Percentiles rank a stretch among this genome's conserved stretches.
phyloP scores from a whole-genome alignment of 768 basidiomycete genomes.

The Neoboletus subvelutipes region DNA sequence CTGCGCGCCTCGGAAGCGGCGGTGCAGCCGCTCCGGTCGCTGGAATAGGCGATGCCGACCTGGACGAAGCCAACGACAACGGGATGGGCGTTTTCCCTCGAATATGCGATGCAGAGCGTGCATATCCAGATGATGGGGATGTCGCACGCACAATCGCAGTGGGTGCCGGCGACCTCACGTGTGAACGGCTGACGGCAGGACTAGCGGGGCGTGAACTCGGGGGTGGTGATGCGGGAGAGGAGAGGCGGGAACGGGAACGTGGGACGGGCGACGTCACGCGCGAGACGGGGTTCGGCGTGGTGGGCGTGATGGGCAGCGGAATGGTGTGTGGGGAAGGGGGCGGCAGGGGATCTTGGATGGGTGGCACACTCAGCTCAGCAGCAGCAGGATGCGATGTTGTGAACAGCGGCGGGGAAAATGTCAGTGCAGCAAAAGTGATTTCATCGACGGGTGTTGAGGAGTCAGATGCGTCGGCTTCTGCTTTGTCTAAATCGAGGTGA shows the following conservation, averaged over 20 bases:
- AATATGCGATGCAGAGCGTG: constrained; percentile 3
- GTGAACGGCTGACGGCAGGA: constrained; percentile 25
- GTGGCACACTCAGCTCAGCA: constrained; percentile 8
- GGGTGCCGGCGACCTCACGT: constrained; percentile 24
- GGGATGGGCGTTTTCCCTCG: constrained; percentile 17
- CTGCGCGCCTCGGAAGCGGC: constrained; percentile 65
- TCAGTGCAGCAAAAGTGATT: constrained; percentile 18
- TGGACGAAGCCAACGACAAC: constrained; percentile 36
- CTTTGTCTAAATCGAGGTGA: constrained; percentile 8
- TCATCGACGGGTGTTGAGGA: constrained; percentile 25
- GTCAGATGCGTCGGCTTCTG: constrained; percentile 9
- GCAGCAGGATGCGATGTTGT: constrained; percentile 2
- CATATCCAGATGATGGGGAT: constrained; percentile 14
- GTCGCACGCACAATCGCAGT: constrained; percentile 2
- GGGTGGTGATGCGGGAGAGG: constrained; percentile 29
- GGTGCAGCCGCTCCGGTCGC: constrained; percentile 36
- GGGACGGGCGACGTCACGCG: constrained; percentile 21
- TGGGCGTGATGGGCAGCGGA: constrained; percentile 28
- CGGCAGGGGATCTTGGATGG: constrained; percentile 3
- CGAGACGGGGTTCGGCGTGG: constrained; percentile 25
- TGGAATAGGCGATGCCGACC: constrained; percentile 37
- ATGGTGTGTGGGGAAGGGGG: constrained; percentile 22
- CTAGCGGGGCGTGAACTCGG: constrained; percentile 32
- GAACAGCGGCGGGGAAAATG: not conserved
- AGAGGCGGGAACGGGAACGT: constrained; percentile 35